Evolutionary conservation across 2,329 filamentous ascomycete genomes (phyloP), one percentile per base, ranked within the genome.

Genomic region (Venturia oleaginea): DNA sequence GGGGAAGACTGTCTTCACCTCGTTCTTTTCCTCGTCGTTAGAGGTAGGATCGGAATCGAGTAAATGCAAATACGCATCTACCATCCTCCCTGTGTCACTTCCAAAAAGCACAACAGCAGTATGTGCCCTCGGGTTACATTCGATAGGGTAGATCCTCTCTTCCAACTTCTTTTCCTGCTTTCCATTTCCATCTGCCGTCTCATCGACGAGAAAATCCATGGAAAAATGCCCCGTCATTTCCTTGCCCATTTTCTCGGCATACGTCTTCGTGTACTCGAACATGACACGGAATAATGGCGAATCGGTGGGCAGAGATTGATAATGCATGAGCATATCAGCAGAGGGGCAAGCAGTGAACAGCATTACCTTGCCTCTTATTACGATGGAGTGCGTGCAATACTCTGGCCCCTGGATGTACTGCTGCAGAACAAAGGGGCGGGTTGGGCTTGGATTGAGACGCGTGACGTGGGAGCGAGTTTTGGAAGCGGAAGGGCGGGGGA

Each of bases 71-170:
- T 88, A 89, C 2, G 78, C 80, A 15, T 78, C 74, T 1, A 79
- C 76, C 69, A 86, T 74, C 30, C 79, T 76, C 1, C 72, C 70
- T 4, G 76, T 76, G 3, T 73, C 71, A 42, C 76, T 75, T 10
- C 24, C 32, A 71, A 90, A 88, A 0, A 90, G 74, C 0, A 84
- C 78, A 0, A 87, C 82, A 0, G 87, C 87, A 0, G 87, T 90
- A 69, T 90, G 87, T 0, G 84, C 84, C 17, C 87, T 78, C 0
- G 87, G 87, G 64, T 90, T 90, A 70, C 87, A 90, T 70, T 90
- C 87, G 65, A 90, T 90, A 0, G 86, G 85, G 67, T 84, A 87
- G 1, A 90, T 71, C 2, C 34, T 46, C 68, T 74, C 68, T 17
- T 70, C 64, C 40, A 71, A 67, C 61, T 64, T 73, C 68, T 60